These are phyloP conservation scores for Helianthus tuberosus DNA, from an alignment of 129 eudicot species.

Conservation along the genomic window DNA sequence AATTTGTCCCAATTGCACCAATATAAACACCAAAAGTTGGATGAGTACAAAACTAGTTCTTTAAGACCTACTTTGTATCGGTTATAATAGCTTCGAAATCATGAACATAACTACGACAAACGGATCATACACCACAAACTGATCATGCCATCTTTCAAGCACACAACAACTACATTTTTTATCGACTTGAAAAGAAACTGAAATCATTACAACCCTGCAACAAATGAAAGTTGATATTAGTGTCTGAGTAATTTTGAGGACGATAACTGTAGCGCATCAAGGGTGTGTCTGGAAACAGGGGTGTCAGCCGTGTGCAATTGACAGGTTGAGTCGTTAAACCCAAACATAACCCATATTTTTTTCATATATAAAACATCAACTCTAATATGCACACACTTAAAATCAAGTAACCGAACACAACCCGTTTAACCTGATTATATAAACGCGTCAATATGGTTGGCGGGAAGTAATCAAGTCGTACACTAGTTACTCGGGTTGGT, in stretches of 20 bases:
- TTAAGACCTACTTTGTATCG: background rate
- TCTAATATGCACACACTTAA: too few species aligned
- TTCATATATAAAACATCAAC: too few species aligned
- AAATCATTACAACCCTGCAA: slow-evolving; percentile 34
- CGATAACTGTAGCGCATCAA: background rate
- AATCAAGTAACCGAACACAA: too few species aligned
- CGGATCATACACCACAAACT: background rate
- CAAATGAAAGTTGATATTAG: slow-evolving; percentile 1
- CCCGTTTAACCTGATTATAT: too few species aligned
- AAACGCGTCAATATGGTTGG: too few species aligned
- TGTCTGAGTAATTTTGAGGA: background rate
- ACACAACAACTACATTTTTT: background rate
- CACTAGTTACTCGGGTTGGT: too few species aligned
- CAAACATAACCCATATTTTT: too few species aligned
- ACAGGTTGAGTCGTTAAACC: too few species aligned
- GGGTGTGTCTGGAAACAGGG: background rate
- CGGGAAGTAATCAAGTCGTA: too few species aligned
- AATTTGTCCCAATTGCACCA: background rate
- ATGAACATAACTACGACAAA: background rate
- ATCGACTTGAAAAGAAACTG: slow-evolving; percentile 5
- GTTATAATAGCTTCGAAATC: background rate
- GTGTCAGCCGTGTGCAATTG: too few species aligned
- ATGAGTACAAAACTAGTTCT: slow-evolving; percentile 8
- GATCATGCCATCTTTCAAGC: slow-evolving; percentile 14
- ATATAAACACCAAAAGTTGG: background rate